Base-by-base conservation (phyloP, 2,329 filamentous ascomycete genomes). In the Exophiala mesophila region DNA sequence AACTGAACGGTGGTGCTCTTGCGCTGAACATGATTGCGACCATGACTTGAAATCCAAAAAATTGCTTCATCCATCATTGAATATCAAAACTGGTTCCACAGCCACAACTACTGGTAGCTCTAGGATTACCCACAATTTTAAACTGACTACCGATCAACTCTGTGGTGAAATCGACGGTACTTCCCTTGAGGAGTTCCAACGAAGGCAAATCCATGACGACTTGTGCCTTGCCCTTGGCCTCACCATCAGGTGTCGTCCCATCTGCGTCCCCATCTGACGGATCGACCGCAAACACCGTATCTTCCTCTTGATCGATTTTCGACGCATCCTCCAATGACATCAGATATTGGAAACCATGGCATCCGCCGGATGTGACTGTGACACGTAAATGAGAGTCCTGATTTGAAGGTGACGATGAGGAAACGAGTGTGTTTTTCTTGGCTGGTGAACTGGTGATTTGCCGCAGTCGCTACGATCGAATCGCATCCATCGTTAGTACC, bases 41-140 rank as follows among this genome's bases (percentile, higher is more conserved):
- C 23, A 12, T 26, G 23, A 26, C 23, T 6, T 6, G 23, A 26
- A 26, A 12, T 7, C 12, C 23, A 26, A 26, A 12, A 6, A 26
- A 26, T 26, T 7, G 23, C 12, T 26, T 13, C 30, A 26, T 12
- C 23, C 23, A 6, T 62, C 77, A 66, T 61, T 89, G 88, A 53
- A 97, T 88, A 67, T 97, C 92, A 66, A 98, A 98, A 62, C 90
- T 97, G 12, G 90, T 96, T 5, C 92, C 92, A 65, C 92, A 98
- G 1, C 92, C 92, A 69, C 92, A 98, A 63, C 86, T 95, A 66
- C 89, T 97, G 44, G 85, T 88, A 3, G 92, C 92, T 29, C 80
- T 72, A 0, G 92, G 92, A 59, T 97, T 98, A 57, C 94, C 89
- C 47, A 88, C 82, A 59, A 98, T 88, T 73, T 94, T 95, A 66